A percentile compares a stretch with the other conserved stretches of the same genome.
These are phyloP conservation scores for Bipolaris cookei DNA, from an alignment of 2,329 filamentous ascomycete genomes.

Conservation along the genomic window DNA sequence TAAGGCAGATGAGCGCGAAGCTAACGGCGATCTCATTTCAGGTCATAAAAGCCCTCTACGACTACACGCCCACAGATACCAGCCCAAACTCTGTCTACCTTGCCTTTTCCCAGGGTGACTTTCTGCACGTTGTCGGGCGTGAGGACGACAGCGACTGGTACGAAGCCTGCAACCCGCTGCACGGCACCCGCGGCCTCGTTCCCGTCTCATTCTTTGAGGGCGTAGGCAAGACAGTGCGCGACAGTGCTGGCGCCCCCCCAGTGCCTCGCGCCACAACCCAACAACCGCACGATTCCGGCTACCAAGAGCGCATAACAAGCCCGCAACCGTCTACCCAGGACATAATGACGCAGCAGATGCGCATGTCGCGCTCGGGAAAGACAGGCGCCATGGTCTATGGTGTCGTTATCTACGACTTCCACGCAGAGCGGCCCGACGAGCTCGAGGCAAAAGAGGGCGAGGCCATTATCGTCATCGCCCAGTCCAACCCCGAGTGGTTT, in stretches of 20 bases:
- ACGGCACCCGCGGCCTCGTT: constrained; percentile 86
- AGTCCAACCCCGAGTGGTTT: constrained; percentile 99
- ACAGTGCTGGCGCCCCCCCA: constrained; percentile 67
- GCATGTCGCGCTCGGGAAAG: constrained; percentile 56
- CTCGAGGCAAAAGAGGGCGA: constrained; percentile 93
- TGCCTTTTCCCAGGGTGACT: constrained; percentile 92
- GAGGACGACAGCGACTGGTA: constrained; percentile 97
- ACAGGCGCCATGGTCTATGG: constrained; percentile 91
- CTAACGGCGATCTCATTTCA: constrained; percentile 52
- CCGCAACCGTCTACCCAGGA: constrained; percentile 41
- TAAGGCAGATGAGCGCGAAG: constrained; percentile 31
- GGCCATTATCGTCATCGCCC: constrained; percentile 96
- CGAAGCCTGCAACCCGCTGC: constrained; percentile 95
- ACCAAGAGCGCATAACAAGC: constrained; percentile 64
- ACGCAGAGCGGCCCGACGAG: constrained; percentile 93
- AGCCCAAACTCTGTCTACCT: constrained; percentile 70
- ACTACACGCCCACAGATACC: constrained; percentile 78
- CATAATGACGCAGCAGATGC: constrained; percentile 37
- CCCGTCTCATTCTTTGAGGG: constrained; percentile 93
- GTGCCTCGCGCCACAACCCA: constrained; percentile 48
- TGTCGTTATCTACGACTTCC: constrained; percentile 95
- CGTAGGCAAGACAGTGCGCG: constrained; percentile 87
- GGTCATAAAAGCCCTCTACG: constrained; percentile 97
- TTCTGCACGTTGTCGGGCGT: constrained; percentile 95
- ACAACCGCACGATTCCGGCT: constrained; percentile 87